Evolutionary conservation across 768 basidiomycete species (phyloP).

Genomic region (Russula abietina): DNA sequence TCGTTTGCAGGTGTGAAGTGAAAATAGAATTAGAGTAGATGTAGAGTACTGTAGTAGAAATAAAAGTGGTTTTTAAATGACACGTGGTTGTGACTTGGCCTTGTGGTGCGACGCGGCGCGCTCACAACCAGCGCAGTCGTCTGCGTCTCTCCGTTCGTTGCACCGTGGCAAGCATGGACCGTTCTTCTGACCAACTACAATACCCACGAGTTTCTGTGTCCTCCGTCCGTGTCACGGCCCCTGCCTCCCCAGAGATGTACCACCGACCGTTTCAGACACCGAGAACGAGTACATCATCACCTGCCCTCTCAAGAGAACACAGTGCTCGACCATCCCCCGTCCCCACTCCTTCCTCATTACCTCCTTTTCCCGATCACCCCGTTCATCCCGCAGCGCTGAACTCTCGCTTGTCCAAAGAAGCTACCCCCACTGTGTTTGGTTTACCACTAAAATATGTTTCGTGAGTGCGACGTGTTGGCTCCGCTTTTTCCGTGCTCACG

Average conservation of each 20-base stretch:
- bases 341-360: constrained; percentile 3
- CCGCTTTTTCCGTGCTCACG: neutral
- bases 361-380: constrained; percentile 18
- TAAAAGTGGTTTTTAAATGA: neutral
- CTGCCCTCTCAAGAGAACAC: constrained; percentile 33
- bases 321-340: constrained; percentile 35
- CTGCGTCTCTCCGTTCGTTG: neutral
- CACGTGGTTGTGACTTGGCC: neutral
- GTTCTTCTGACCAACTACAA: constrained; percentile 14
- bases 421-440: constrained; percentile 54
- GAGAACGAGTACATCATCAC: constrained; percentile 44
- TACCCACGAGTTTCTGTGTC: constrained; percentile 20
- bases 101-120: neutral
- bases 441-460: constrained; percentile 77
- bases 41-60: neutral
- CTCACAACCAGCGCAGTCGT: neutral
- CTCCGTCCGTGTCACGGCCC: constrained; percentile 21
- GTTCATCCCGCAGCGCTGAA: constrained; percentile 19
- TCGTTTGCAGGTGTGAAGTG: too few species aligned
- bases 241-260: constrained; percentile 48
- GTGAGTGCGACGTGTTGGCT: constrained; percentile 39
- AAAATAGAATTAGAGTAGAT: neutral
- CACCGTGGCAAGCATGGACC: constrained; percentile 11
- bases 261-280: constrained; percentile 53
- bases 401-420: constrained; percentile 19